Evolutionary conservation across 495 filamentous ascomycete species (phyloP), one percentile per base, ranked within the genome.

Genomic region (Amphirosellinia nigrospora): DNA sequence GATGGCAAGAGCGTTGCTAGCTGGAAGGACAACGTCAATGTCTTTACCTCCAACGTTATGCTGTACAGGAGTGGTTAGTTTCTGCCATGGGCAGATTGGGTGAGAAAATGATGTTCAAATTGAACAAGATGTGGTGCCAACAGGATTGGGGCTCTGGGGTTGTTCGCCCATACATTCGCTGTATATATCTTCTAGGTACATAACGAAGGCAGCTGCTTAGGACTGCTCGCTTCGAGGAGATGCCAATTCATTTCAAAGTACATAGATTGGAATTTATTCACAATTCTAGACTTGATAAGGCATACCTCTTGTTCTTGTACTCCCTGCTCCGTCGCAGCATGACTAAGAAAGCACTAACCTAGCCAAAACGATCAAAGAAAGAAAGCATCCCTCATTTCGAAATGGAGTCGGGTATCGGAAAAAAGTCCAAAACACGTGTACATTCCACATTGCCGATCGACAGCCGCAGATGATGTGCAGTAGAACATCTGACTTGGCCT

Each of bases 11-110:
- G 75, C 73, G 52, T 85, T 0, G 82, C 81, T 21, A 80, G 75
- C 52, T 83, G 75, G 65, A 70, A 65, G 58, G 85, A 86, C 73
- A 85, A 85, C 56, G 79, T 82, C 64, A 84, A 83, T 53, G 82
- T 82, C 7, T 86, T 78, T 68, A 78, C 84, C 10, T 75, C 79
- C 34, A 82, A 79, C 61, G 74, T 86, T 55, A 83, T 70, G 38
- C 26, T 70, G 8, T 70, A 64, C 50, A 32, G 48, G 28, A 70
- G 59, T 38, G 68, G 60, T 58, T 70, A 58, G n/a, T 38, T 48
- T 26, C 39, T 7, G 9, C 23, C 21, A 11, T 28, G 2, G 0
- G 48, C 50, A 8, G 26, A 11, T 9, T 13, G 43, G 43, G 16
- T 13, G 39, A 8, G 15, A 46, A 43, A 36, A n/a, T 11, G 21